phyloP scores from a whole-genome alignment of 306 rosid genomes.

The Hylodesmum podocarpum region DNA sequence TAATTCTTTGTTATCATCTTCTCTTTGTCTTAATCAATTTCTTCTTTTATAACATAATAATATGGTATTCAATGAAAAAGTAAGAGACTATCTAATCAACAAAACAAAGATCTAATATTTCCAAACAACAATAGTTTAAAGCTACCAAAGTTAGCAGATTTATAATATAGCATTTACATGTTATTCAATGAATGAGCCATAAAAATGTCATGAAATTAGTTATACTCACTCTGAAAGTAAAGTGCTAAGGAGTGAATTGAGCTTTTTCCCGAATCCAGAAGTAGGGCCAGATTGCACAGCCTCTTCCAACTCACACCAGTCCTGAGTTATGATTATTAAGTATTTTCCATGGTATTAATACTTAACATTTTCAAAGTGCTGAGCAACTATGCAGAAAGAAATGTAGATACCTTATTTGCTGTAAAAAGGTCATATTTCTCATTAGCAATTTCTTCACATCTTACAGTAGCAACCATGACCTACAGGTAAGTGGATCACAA shows the following conservation, averaged over 20 bases:
- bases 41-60: too few relatives aligned
- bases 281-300: conserved; percentile 55
- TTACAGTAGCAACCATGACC: conserved; percentile 98
- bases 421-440: conserved; percentile 63
- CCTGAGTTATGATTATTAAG: conserved; percentile 44
- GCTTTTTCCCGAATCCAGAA: conserved; percentile 74
- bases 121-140: neutral
- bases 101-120: neutral
- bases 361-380: neutral
- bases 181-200: neutral
- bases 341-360: conserved; percentile 1
- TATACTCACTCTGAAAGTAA: conserved; percentile 68
- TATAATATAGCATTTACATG: neutral
- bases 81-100: conserved; percentile 17
- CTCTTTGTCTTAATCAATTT: neutral
- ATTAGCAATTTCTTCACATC: conserved; percentile 90
- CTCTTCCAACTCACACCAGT: conserved; percentile 67
- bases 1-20: neutral
- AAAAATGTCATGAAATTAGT: conserved; percentile 20
- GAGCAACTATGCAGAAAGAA: neutral
- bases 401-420: conserved; percentile 56
- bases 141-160: neutral
- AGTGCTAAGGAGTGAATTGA: conserved; percentile 51
- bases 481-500: conserved; percentile 26
- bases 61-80: too few relatives aligned